These are phyloP conservation scores for Leptographium wingfieldii DNA, from an alignment of 2,329 filamentous ascomycete genomes.

Conservation along the genomic window DNA sequence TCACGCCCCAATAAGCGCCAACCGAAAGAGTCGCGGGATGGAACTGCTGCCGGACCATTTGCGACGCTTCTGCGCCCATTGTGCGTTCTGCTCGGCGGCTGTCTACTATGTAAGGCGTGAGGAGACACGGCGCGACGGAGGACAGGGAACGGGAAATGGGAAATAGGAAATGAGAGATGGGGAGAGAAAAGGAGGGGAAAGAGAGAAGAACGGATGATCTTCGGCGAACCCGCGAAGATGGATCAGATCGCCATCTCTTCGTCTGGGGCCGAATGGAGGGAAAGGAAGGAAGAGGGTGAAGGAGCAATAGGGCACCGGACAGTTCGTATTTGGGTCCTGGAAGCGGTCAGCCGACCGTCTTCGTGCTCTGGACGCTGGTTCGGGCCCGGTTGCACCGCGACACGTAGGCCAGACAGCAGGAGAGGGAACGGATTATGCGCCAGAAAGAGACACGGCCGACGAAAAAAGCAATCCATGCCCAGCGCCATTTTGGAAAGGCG, in stretches of 20 bases:
- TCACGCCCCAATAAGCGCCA: background rate
- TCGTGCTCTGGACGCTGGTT: too few relatives aligned
- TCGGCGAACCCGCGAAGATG: too few relatives aligned
- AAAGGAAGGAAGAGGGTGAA: too few relatives aligned
- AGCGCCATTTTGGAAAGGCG: background rate
- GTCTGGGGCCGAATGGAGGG: too few relatives aligned
- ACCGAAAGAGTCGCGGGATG: background rate
- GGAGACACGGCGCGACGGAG: background rate
- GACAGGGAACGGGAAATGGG: background rate
- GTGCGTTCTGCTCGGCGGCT: background rate
- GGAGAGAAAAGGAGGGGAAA: background rate
- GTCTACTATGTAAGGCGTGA: background rate
- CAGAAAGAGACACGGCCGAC: background rate
- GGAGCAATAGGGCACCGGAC: too few relatives aligned
- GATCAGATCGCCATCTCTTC: too few relatives aligned
- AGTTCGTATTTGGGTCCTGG: too few relatives aligned
- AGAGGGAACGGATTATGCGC: background rate
- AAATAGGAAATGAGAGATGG: background rate
- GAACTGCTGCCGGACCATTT: background rate
- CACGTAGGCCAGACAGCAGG: background rate
- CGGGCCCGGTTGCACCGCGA: background rate
- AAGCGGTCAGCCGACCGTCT: too few relatives aligned
- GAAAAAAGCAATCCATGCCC: background rate
- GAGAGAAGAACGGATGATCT: too few relatives aligned
- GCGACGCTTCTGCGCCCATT: too few relatives aligned